Base-by-base conservation (phyloP, 2,329 filamentous ascomycete species). In the Monilinia polystroma region DNA sequence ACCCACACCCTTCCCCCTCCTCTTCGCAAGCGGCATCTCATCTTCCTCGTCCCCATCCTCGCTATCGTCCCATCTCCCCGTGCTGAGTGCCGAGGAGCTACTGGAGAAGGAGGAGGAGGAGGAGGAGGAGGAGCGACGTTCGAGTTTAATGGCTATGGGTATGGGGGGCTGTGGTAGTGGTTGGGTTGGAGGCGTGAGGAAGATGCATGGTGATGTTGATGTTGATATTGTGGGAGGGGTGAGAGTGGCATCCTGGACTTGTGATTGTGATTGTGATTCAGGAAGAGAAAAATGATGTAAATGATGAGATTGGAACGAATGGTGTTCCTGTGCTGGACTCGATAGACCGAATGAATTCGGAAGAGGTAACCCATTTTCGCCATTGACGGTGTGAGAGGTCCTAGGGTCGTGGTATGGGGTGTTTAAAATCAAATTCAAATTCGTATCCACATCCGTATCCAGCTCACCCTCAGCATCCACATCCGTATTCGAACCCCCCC, bases 11-110 rank as follows among this genome's bases (percentile, higher is more conserved):
- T 38, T 4, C 20, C 62, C 62, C 23, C 68, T 60, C 35, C 72
- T 51, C 41, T 74, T 73, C 18, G 72, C 72, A 2, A 72, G 60
- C 1, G 72, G 72, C 41, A 70, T 72, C 16, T 74, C 72, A 51
- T 73, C 72, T 52, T 74, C 72, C 0, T 71, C 68, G 7, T 35
- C 14, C n/a, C 52, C 45, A 4, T 49, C 35, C 8, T 2, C 53
- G 8, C n/a, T 35, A n/a, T n/a, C 29, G 2, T 55, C 52, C 20
- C 20, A 49, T 16, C 41, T 43, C 41, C 41, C 41, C n/a, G 7
- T n/a, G n/a, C 12, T 57, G n/a, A n/a, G 29, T 23, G 26, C 11
- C 18, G 52, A 18, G 3, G 52, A 32, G 18, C 20, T n/a, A 11
- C 41, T 35, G 1, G 43, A 49, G 2, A 11, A 49, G 3, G 43